A percentile compares a stretch with the other conserved stretches of the same genome.
These are phyloP conservation scores for Primulina tabacum DNA, from an alignment of 257 asterid genomes.

Conservation along the genomic window DNA sequence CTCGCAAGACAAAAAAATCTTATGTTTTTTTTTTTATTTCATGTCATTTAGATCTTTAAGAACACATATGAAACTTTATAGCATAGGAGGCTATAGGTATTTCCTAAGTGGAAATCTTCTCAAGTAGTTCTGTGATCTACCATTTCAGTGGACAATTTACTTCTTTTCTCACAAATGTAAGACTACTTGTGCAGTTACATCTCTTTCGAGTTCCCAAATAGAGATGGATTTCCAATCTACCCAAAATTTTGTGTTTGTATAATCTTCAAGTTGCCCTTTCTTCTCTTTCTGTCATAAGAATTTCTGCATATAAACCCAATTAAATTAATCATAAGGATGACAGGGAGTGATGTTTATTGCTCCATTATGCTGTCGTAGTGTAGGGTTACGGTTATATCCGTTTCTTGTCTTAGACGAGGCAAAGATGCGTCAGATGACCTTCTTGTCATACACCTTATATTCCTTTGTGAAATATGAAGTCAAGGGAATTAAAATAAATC, in stretches of 20 bases:
- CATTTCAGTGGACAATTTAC: background rate
- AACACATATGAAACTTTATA: background rate
- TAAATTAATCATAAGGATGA: no score
- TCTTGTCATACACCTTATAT: constrained; percentile 8
- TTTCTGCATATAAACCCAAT: no score
- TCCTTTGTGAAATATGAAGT: constrained; percentile 2
- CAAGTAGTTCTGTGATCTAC: background rate
- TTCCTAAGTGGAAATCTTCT: background rate
- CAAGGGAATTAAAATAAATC: constrained; percentile 7
- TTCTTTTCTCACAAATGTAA: no score
- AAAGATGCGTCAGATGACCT: constrained; percentile 5
- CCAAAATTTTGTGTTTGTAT: background rate
- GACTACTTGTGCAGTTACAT: background rate
- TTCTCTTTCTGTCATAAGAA: background rate
- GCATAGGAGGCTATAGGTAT: background rate
- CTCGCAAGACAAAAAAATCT: background rate
- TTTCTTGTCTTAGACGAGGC: constrained; percentile 3
- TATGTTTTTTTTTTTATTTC: background rate
- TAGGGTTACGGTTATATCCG: background rate
- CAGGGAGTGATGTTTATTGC: background rate
- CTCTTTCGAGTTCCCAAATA: background rate
- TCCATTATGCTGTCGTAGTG: background rate
- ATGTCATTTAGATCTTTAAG: background rate
- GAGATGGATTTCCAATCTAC: constrained; percentile 2
- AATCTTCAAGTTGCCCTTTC: background rate